phyloP scores from a whole-genome alignment of 768 basidiomycete genomes.

The Kwoniella sp. region DNA sequence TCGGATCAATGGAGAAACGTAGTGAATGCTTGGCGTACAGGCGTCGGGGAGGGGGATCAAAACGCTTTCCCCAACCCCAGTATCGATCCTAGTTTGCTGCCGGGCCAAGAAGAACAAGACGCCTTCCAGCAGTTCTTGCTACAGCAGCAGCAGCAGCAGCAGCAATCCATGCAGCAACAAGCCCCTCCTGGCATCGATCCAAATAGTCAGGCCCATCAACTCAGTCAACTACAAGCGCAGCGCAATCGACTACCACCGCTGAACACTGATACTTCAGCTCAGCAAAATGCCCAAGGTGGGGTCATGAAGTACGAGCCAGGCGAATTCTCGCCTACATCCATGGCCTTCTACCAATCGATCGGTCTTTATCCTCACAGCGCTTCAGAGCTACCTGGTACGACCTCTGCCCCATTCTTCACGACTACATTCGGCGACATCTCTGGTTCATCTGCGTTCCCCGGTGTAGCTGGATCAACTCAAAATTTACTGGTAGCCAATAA shows the following conservation, averaged over 20 bases:
- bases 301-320: slow-evolving; percentile 40
- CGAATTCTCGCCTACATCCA: slow-evolving; percentile 46
- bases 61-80: slow-evolving; percentile 19
- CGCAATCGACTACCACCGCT: slow-evolving; percentile 25
- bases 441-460: slow-evolving; percentile 5
- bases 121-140: slow-evolving; percentile 14
- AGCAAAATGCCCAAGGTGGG: slow-evolving; percentile 11
- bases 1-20: slow-evolving; percentile 32
- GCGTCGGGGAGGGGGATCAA: slow-evolving; percentile 11
- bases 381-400: slow-evolving; percentile 31
- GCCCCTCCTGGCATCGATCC: slow-evolving; percentile 2
- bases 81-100: slow-evolving; percentile 40
- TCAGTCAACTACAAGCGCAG: slow-evolving; percentile 39
- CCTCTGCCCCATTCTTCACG: slow-evolving; percentile 38
- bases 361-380: slow-evolving; percentile 28
- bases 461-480: slow-evolving; percentile 22
- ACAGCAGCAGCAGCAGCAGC: slow-evolving; percentile 18
- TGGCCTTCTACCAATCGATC: slow-evolving; percentile 46
- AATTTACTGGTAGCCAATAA: slow-evolving; percentile 11
- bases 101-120: slow-evolving; percentile 29
- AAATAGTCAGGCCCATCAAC: slow-evolving; percentile 29
- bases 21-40: slow-evolving; percentile 41
- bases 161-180: slow-evolving; percentile 17
- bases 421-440: slow-evolving; percentile 33
- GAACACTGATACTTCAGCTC: slow-evolving; percentile 22